Percentiles rank a stretch among this genome's conserved stretches.
Evolutionary conservation across 805 yeast genomes (phyloP).

Genomic region (Zygotorulaspora sp.): DNA sequence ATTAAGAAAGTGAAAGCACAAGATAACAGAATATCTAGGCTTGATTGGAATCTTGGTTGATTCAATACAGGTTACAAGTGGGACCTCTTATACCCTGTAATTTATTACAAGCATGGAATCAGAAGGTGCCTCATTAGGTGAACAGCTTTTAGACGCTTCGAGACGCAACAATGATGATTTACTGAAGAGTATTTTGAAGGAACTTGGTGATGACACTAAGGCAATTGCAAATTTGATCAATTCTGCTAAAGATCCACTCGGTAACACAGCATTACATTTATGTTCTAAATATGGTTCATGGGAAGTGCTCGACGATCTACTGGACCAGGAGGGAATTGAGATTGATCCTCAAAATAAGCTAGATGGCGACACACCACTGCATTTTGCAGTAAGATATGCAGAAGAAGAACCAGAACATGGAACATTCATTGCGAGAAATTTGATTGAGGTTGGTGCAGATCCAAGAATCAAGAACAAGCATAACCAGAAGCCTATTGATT

Average conservation of each 20-base stretch:
- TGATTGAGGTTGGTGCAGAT: conserved; percentile 90
- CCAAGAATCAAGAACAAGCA: conserved; percentile 56
- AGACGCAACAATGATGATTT: conserved; percentile 84
- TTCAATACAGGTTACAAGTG: too few relatives aligned
- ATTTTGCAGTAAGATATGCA: conserved; percentile 74
- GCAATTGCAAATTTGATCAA: conserved; percentile 55
- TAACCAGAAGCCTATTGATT: conserved; percentile 71
- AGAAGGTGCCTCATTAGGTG: conserved; percentile 71
- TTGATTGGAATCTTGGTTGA: too few relatives aligned
- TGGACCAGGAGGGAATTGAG: conserved; percentile 80
- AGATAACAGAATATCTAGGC: too few relatives aligned
- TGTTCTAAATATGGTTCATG: conserved; percentile 78
- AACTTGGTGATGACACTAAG: conserved; percentile 33
- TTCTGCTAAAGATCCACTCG: conserved; percentile 65
- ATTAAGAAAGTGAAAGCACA: too few relatives aligned
- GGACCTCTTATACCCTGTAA: too few relatives aligned
- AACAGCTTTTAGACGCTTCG: conserved; percentile 81
- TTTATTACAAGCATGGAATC: conserved; percentile 23
- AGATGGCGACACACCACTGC: conserved; percentile 86
- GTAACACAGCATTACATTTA: conserved; percentile 76
- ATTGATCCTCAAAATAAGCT: conserved; percentile 71
- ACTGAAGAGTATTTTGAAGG: conserved; percentile 50
- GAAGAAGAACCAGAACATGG: conserved; percentile 84
- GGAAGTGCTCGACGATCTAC: conserved; percentile 74
- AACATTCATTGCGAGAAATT: conserved; percentile 65